These are phyloP conservation scores for Micractinium conductrix DNA, from an alignment of 139 green algal genomes.

Conservation along the genomic window DNA sequence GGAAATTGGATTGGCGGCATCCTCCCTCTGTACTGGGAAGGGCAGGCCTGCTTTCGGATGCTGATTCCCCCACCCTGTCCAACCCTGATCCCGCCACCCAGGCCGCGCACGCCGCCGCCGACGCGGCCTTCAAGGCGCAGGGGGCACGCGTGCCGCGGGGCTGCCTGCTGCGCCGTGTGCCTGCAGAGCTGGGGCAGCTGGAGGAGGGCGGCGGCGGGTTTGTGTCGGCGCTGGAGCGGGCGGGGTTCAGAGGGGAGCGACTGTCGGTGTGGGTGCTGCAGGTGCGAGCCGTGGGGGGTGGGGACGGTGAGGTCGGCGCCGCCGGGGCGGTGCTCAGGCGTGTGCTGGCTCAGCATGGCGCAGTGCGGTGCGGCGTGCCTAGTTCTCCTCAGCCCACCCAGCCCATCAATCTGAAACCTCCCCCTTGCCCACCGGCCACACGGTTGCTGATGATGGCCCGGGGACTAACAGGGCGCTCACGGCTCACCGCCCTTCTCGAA, in stretches of 20 bases:
- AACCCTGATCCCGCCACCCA: too few relatives aligned
- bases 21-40: too few relatives aligned
- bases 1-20: too few relatives aligned
- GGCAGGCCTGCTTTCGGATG: too few relatives aligned
- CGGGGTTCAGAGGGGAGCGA: conserved; percentile 64
- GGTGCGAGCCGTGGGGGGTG: not conserved
- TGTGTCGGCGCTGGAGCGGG: conserved; percentile 38
- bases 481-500: too few relatives aligned
- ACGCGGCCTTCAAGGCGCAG: conserved; percentile 47
- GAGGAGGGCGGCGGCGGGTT: conserved; percentile 21
- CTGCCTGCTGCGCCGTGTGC: conserved; percentile 71
- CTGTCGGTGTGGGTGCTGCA: conserved; percentile 72
- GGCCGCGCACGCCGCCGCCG: conserved; percentile 59
- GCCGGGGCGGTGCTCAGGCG: not conserved
- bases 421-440: too few relatives aligned
- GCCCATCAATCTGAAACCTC: too few relatives aligned
- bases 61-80: too few relatives aligned
- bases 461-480: too few relatives aligned
- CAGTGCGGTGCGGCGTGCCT: too few relatives aligned
- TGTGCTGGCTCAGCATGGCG: not conserved
- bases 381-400: too few relatives aligned
- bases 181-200: conserved; percentile 32
- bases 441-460: too few relatives aligned
- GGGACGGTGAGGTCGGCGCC: not conserved
- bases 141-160: conserved; percentile 52